Percentiles rank a stretch among this genome's conserved stretches.
Evolutionary conservation across 495 filamentous ascomycete genomes (phyloP).

Genomic region (Achaetomiella virescens): DNA sequence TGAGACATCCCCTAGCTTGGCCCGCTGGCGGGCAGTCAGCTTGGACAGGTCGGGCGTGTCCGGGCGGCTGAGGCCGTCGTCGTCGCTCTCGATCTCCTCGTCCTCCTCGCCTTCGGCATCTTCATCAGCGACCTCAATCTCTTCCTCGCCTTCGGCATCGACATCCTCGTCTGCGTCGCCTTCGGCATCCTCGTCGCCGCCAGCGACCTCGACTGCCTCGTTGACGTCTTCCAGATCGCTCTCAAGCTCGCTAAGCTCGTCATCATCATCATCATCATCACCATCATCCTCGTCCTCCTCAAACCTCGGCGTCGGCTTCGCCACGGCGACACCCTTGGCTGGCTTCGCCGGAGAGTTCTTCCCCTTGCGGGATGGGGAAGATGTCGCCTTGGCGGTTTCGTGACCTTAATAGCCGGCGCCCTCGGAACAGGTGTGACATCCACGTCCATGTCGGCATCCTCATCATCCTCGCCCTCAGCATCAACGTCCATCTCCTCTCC

Average conservation of each 20-base stretch:
- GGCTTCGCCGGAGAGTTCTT: constrained; percentile 9
- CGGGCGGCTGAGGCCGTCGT: constrained; percentile 51
- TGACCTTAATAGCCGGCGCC: constrained; percentile 40
- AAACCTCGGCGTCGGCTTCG: constrained; percentile 6
- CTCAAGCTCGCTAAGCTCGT: constrained; percentile 43
- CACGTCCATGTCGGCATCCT: constrained; percentile 43
- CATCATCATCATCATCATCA: constrained; percentile 41
- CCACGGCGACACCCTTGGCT: constrained; percentile 2
- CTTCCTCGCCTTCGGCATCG: constrained; percentile 45
- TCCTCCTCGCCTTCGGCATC: constrained; percentile 54
- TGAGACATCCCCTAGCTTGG: constrained; percentile 58
- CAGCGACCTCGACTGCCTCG: constrained; percentile 43
- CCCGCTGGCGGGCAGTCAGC: constrained; percentile 82
- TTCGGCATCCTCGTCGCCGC: constrained; percentile 44
- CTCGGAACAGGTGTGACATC: constrained; percentile 31
- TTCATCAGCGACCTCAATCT: constrained; percentile 54
- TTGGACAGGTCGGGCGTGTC: constrained; percentile 74
- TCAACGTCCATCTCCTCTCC: constrained; percentile 46
- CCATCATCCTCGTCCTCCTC: constrained; percentile 24
- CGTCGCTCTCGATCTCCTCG: constrained; percentile 62
- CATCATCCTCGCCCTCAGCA: constrained; percentile 43
- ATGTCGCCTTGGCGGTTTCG: constrained; percentile 27
- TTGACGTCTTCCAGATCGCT: constrained; percentile 44
- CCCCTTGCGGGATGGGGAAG: constrained; percentile 20
- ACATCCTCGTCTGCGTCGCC: constrained; percentile 42